Base-by-base conservation (phyloP, 805 yeast genomes). In the Candida corydali region DNA sequence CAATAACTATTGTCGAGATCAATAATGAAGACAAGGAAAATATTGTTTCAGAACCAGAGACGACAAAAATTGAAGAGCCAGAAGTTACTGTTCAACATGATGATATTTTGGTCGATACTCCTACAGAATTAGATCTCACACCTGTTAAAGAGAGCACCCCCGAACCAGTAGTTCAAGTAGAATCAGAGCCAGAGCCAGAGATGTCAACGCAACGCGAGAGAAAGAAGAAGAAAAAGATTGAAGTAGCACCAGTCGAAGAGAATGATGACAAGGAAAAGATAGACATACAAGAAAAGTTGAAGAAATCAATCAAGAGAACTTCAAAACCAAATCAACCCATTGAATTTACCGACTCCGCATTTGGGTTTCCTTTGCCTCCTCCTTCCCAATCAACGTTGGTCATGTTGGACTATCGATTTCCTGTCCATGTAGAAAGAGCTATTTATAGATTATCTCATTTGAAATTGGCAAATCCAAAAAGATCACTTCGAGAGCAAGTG, bases 351-450 rank as follows among this genome's bases (percentile, higher is more conserved):
- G 94, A 84, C 46, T 82, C 91, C 18, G 91, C 94, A 2, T 84
- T 85, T 62, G 95, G 95, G 3, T 85, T 85, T 59, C 94, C 95
- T 5, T 61, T 85, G 37, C 95, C 95, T 1, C 87, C 88, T 25
- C 75, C 86, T 12, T 80, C 91, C 0, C 73, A 72, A 19, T 81
- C 91, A 1, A 85, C 93, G 0, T 65, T 85, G 26, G 74, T 83
- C 14, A 85, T 85, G 95, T 66, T 84, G 40, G 91, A 84, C 54
- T 80, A 82, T 50, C 69, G 98, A 44, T 84, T 86, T 57, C 97
- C 98, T 0, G 80, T 93, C 31, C 96, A 91, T 58, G 95, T 93
- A 29, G 98, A 93, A 59, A 73, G 98, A 27, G 98, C 98, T 0
- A 85, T 93, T 35, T 93, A 93, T 59, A 69, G 98, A 39, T 69